These are phyloP conservation scores for Paraurostyla sp. DNA, from an alignment of 73 alveolate species.

Conservation along the genomic window DNA sequence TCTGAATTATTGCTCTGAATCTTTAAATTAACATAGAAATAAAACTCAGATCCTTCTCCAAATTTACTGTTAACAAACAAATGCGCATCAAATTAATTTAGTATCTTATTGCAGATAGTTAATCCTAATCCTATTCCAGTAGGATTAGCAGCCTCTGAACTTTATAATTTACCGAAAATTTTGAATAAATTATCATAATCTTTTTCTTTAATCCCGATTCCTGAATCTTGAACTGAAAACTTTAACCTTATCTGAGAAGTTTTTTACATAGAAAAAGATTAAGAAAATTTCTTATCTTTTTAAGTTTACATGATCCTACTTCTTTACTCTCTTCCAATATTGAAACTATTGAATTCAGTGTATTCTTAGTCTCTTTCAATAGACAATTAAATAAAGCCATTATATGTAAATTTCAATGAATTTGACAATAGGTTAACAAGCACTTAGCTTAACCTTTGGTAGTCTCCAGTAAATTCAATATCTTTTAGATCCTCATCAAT, in stretches of 20 bases:
- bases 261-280: too few species aligned
- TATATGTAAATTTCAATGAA: neutral
- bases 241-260: too few species aligned
- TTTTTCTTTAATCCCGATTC: conserved; percentile 49
- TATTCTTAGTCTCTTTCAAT: too few species aligned
- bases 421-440: neutral
- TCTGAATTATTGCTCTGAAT: too few species aligned
- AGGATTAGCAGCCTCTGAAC: neutral
- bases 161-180: conserved; percentile 30
- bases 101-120: conserved; percentile 18
- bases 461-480: neutral
- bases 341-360: too few species aligned
- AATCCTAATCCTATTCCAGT: conserved; percentile 59
- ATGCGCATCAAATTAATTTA: neutral
- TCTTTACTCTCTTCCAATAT: too few species aligned
- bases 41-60: neutral
- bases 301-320: too few species aligned
- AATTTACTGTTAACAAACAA: neutral
- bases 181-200: conserved; percentile 7
- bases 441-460: neutral
- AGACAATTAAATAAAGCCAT: neutral
- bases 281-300: too few species aligned
- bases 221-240: too few species aligned
- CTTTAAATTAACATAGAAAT: neutral
- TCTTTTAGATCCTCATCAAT: neutral